Evolutionary conservation across 1,139 yeast genomes (phyloP).

Genomic region (Pichia sp.): DNA sequence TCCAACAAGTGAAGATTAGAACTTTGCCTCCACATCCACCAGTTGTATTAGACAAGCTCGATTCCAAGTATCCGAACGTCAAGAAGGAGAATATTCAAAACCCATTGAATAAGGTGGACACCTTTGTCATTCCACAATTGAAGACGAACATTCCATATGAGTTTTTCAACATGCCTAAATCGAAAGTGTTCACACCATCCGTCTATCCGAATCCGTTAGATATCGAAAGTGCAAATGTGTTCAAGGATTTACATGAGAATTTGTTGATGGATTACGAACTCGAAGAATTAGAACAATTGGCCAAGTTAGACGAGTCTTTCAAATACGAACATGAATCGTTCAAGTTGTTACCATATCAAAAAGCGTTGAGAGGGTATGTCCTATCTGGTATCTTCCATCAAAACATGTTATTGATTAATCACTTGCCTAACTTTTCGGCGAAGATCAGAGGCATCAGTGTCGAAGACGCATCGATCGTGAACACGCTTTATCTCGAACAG

Average conservation of each 20-base stretch:
- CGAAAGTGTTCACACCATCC: constrained; percentile 67
- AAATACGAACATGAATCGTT: constrained; percentile 45
- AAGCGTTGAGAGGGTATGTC: constrained; percentile 62
- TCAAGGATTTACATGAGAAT: constrained; percentile 45
- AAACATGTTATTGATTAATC: constrained; percentile 62
- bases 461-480: constrained; percentile 40
- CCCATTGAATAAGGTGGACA: constrained; percentile 67
- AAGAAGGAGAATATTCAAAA: constrained; percentile 50
- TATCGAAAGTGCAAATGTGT: constrained; percentile 57
- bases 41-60: constrained; percentile 20
- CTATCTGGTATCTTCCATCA: constrained; percentile 65
- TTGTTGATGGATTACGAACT: constrained; percentile 25
- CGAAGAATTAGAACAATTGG: constrained; percentile 20
- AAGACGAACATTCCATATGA: constrained; percentile 54
- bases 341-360: constrained; percentile 60
- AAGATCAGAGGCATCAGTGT: constrained; percentile 56
- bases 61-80: constrained; percentile 23
- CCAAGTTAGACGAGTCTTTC: constrained; percentile 33
- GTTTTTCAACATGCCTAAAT: constrained; percentile 51
- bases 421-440: constrained; percentile 77
- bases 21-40: constrained; percentile 33
- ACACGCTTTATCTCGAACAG: constrained; percentile 48
- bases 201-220: constrained; percentile 73
- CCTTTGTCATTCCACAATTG: constrained; percentile 52
- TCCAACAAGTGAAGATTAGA: background rate